These are phyloP conservation scores for Huiozyma naganishii DNA, from an alignment of 805 yeast species.

Conservation along the genomic window DNA sequence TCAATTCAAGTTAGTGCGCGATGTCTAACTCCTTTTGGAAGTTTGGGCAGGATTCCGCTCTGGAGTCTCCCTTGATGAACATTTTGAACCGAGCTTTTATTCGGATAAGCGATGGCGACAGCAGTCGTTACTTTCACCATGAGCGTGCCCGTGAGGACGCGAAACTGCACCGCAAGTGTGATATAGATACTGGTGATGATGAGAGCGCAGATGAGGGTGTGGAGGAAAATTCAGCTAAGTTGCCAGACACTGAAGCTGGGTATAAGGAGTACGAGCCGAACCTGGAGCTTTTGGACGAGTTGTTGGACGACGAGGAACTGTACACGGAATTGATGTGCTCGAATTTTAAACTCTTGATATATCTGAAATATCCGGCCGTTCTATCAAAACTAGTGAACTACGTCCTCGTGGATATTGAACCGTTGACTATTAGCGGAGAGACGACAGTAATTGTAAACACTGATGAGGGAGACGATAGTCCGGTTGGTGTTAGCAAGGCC, in stretches of 20 bases:
- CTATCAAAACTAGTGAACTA: constrained; percentile 57
- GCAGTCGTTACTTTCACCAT: not conserved
- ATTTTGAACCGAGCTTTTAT: constrained; percentile 31
- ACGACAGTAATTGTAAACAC: constrained; percentile 5
- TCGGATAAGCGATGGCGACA: constrained; percentile 9
- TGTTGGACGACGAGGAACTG: constrained; percentile 66
- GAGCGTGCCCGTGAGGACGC: constrained; percentile 1
- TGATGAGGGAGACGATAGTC: not conserved
- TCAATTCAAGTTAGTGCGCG: too few relatives aligned
- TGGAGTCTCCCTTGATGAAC: constrained; percentile 45
- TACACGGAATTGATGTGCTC: constrained; percentile 64
- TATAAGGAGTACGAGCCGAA: constrained; percentile 32
- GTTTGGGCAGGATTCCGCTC: constrained; percentile 45
- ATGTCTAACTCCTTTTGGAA: constrained; percentile 51
- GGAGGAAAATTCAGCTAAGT: constrained; percentile 17
- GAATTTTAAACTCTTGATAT: constrained; percentile 66
- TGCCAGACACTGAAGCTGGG: constrained; percentile 27
- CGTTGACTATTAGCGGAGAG: not conserved
- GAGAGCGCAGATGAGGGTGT: constrained; percentile 4
- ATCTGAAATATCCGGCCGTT: constrained; percentile 68
- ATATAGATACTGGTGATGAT: constrained; percentile 5
- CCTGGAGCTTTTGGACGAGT: constrained; percentile 38
- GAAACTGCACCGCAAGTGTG: not conserved
- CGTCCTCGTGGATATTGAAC: constrained; percentile 33
- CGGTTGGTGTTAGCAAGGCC: constrained; percentile 3